Evolutionary conservation across 2,329 filamentous ascomycete species (phyloP), one percentile per base, ranked within the genome.

Genomic region (Stachybotrys chlorohalonatus): DNA sequence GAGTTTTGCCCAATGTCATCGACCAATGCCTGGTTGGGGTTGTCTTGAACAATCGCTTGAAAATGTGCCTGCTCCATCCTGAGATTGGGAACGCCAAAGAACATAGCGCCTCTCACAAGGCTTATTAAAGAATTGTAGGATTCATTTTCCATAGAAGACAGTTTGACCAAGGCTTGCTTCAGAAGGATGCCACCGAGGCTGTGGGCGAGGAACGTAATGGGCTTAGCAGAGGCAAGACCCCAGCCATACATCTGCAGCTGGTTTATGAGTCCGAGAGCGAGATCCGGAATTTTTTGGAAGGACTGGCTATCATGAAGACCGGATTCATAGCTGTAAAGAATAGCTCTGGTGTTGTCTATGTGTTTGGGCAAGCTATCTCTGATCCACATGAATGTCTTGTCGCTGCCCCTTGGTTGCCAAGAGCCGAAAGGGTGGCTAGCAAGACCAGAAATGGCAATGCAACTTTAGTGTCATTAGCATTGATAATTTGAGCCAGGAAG

Each of bases 371-470:
- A 30, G 36, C 39, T n/a, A 17, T 52, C 50, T 17, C 50, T 42
- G 15, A 52, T 52, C 50, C 50, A 52, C 50, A 52, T 52, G 50
- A 52, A 52, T 31, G 50, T 16, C 17, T 52, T 52, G 16, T 52
- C 50, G 5, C 15, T 4, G 13, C 17, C 36, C 45, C 30, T 52
- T 11, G 50, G 50, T 45, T 52, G 50, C 50, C 50, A 52, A 7
- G 50, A 52, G 17, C 50, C 50, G 16, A 52, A 52, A 16, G 50
- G 50, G 45, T 52, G 50, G 45, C 50, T 52, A 8, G 32, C 50
- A 13, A 52, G 50, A 32, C 50, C 50, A 24, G 50, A 52, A 42
- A 52, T 52, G 30, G 50, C 50, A 9, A 52, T 52, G 11, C 50
- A 52, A 45, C 50, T 52, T 8, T 16, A 32, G 45, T 17, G 5